Percentiles rank a stretch among this genome's conserved stretches.
Evolutionary conservation across 805 yeast genomes (phyloP).

Genomic region (Zygosaccharomyces gambellarensis): DNA sequence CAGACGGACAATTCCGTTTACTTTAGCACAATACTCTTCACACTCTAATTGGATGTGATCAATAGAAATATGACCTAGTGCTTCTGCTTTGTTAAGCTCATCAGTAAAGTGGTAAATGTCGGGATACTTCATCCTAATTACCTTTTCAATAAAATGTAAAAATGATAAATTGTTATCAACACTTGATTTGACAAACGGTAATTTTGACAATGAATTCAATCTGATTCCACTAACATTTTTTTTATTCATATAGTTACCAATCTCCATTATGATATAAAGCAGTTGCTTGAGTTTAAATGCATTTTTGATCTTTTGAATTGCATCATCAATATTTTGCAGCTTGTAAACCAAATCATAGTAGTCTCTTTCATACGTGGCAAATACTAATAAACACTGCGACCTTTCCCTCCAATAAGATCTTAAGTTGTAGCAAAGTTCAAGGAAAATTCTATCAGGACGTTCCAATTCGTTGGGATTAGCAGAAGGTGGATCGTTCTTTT

Average conservation of each 20-base stretch:
- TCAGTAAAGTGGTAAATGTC: constrained; percentile 56
- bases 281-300: constrained; percentile 54
- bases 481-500: constrained; percentile 29
- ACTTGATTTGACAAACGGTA: constrained; percentile 63
- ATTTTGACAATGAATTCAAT: constrained; percentile 60
- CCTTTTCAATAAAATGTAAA: constrained; percentile 68
- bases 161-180: constrained; percentile 64
- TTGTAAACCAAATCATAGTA: constrained; percentile 56
- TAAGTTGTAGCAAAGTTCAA: constrained; percentile 63
- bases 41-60: constrained; percentile 61
- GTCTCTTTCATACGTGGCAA: constrained; percentile 58
- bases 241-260: constrained; percentile 80
- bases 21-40: constrained; percentile 45
- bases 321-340: constrained; percentile 54
- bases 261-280: constrained; percentile 60
- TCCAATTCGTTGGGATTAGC: constrained; percentile 51
- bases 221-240: constrained; percentile 69
- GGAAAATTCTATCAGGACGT: constrained; percentile 64
- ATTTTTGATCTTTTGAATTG: constrained; percentile 47
- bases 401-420: constrained; percentile 69
- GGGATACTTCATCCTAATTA: constrained; percentile 61
- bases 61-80: constrained; percentile 55
- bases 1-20: constrained; percentile 49
- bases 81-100: constrained; percentile 50
- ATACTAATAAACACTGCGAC: constrained; percentile 54